These are phyloP conservation scores for Nymphaea colorata DNA, from an alignment of 164 flowering plant genomes.

Conservation along the genomic window DNA sequence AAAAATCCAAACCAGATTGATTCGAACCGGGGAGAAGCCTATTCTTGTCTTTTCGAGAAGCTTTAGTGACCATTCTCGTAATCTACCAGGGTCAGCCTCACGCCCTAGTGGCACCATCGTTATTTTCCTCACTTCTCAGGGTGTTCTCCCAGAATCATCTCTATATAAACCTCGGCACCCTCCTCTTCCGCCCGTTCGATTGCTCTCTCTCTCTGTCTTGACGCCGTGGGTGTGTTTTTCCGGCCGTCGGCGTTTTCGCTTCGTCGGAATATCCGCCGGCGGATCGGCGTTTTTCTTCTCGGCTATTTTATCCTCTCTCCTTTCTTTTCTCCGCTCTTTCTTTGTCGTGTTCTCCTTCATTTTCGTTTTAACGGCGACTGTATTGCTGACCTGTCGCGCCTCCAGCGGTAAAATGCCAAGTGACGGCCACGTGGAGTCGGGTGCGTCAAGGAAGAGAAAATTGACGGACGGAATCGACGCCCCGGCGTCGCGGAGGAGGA, in stretches of 20 bases:
- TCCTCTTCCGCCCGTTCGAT: neutral
- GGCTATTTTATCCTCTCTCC: neutral
- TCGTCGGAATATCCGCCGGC: neutral
- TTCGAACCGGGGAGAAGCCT: neutral
- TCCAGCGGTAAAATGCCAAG: neutral
- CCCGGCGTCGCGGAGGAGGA: slow-evolving; percentile 4
- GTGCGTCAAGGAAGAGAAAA: slow-evolving; percentile 51
- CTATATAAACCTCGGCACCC: neutral
- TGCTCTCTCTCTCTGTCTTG: slow-evolving; percentile 1
- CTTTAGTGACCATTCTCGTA: neutral
- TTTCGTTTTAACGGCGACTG: neutral
- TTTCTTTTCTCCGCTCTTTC: neutral
- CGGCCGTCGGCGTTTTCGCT: neutral
- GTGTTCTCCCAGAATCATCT: neutral
- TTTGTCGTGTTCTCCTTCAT: neutral
- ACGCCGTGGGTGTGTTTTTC: neutral
- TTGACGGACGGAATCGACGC: slow-evolving; percentile 23
- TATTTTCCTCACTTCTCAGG: neutral
- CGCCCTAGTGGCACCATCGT: neutral
- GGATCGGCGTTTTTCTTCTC: neutral
- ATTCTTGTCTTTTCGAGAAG: neutral
- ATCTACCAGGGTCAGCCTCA: neutral
- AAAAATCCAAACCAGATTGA: neutral
- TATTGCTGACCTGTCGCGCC: neutral
- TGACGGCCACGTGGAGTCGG: neutral